phyloP scores from a whole-genome alignment of 2,329 filamentous ascomycete genomes.

The Tolypocladium endophyticum region DNA sequence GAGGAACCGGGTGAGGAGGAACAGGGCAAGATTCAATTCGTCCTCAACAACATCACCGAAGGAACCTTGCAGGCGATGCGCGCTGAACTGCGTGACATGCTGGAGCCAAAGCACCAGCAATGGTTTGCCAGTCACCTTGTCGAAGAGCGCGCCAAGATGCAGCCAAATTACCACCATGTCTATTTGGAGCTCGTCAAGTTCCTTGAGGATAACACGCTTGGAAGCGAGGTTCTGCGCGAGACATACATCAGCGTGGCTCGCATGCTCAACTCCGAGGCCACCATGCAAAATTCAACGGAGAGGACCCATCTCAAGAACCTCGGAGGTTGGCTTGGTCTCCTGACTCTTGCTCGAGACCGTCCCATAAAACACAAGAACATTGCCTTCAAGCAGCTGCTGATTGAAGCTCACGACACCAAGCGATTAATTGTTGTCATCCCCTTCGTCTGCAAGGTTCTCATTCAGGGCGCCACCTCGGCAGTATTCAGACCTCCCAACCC shows the following conservation, averaged over 20 bases:
- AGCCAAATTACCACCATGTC: conserved; percentile 90
- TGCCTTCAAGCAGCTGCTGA: conserved; percentile 88
- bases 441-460: conserved; percentile 92
- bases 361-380: conserved; percentile 96
- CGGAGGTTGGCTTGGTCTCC: conserved; percentile 81
- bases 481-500: conserved; percentile 93
- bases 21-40: conserved; percentile 90
- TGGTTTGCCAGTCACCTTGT: conserved; percentile 97
- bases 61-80: conserved; percentile 79
- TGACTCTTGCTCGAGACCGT: conserved; percentile 88
- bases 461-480: conserved; percentile 72
- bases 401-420: conserved; percentile 90
- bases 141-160: conserved; percentile 91
- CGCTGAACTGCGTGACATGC: conserved; percentile 64
- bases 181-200: conserved; percentile 83
- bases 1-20: conserved; percentile 77
- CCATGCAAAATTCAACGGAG: conserved; percentile 74
- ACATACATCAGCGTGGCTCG: conserved; percentile 80
- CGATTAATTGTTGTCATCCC: conserved; percentile 86
- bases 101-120: conserved; percentile 75
- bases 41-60: conserved; percentile 92
- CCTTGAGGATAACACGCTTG: conserved; percentile 68
- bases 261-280: conserved; percentile 83
- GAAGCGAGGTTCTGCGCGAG: conserved; percentile 83
- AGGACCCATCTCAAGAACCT: conserved; percentile 86